phyloP scores from a whole-genome alignment of 1,284 basidiomycete genomes.

The Cryptococcus sp. region DNA sequence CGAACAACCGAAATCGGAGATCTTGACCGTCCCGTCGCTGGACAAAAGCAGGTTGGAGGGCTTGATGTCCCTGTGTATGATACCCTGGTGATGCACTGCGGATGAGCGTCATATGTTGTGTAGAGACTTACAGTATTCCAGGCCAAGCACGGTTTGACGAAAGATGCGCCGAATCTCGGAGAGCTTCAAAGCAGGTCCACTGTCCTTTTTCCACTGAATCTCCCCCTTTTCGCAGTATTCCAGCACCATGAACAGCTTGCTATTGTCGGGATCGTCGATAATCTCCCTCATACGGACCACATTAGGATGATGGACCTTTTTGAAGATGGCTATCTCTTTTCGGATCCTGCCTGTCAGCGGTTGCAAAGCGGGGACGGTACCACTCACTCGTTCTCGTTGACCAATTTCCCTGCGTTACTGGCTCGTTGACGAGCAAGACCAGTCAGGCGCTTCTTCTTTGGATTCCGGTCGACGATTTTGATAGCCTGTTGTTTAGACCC shows the following conservation, averaged over 20 bases:
- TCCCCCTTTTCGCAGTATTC: slow-evolving; percentile 95
- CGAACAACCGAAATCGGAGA: slow-evolving; percentile 96
- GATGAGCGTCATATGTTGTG: background rate
- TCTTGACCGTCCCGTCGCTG: slow-evolving; percentile 82
- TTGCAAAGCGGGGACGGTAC: slow-evolving; percentile 10
- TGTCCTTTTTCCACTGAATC: slow-evolving; percentile 72
- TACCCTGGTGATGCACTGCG: slow-evolving; percentile 94
- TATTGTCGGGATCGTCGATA: slow-evolving; percentile 85
- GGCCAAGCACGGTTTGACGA: slow-evolving; percentile 84
- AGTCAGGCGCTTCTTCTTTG: slow-evolving; percentile 58
- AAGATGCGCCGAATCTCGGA: slow-evolving; percentile 79
- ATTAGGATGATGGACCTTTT: slow-evolving; percentile 86
- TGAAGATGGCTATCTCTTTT: slow-evolving; percentile 96
- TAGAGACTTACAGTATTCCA: slow-evolving; percentile 83
- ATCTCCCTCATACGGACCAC: slow-evolving; percentile 90
- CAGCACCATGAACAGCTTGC: slow-evolving; percentile 93
- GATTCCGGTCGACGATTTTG: slow-evolving; percentile 68
- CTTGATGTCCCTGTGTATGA: slow-evolving; percentile 99
- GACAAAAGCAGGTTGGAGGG: slow-evolving; percentile 94
- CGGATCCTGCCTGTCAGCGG: slow-evolving; percentile 45
- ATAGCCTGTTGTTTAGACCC: slow-evolving; percentile 69
- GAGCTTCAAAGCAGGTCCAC: slow-evolving; percentile 68
- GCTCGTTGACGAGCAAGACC: slow-evolving; percentile 45
- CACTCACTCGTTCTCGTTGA: slow-evolving; percentile 44
- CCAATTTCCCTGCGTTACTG: slow-evolving; percentile 53